Conservation (phyloP, 257 asterid species). For the Capsicum chinense region DNA sequence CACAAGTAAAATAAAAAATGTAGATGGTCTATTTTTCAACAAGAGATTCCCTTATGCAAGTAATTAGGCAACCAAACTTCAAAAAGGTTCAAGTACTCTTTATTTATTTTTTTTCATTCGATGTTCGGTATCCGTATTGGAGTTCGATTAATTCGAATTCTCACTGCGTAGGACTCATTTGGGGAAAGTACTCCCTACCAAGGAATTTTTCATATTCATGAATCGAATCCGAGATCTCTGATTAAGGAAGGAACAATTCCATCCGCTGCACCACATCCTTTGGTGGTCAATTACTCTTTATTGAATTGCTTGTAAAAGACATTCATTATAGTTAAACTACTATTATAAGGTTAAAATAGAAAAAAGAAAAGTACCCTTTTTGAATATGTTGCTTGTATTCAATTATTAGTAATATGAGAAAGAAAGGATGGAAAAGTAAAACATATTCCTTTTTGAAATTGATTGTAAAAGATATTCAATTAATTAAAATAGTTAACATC, state of each 20-base stretch:
- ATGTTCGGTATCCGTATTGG: too few relatives aligned
- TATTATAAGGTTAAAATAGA: neutral
- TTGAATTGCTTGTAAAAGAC: slow-evolving; percentile 34
- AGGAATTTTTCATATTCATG: too few relatives aligned
- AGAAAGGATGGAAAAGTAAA: neutral
- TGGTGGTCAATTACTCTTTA: slow-evolving; percentile 29
- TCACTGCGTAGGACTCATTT: too few relatives aligned
- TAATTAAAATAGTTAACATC: neutral
- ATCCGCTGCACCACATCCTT: too few relatives aligned
- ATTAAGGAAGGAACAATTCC: too few relatives aligned
- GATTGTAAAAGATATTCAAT: neutral
- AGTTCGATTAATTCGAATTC: too few relatives aligned
- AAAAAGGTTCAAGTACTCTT: slow-evolving; percentile 41
- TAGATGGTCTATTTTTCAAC: neutral
- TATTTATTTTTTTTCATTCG: neutral
- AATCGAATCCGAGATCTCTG: too few relatives aligned
- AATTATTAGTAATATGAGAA: neutral
- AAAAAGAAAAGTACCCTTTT: slow-evolving; percentile 17
- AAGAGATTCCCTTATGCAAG: slow-evolving; percentile 44
- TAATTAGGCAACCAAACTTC: slow-evolving; percentile 46
- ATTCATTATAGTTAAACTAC: neutral
- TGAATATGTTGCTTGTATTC: slow-evolving; percentile 29
- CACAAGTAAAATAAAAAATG: neutral
- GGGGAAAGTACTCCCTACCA: too few relatives aligned
- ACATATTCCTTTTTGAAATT: neutral